phyloP scores from a whole-genome alignment of 768 basidiomycete species.

The Naganishia onofrii region DNA sequence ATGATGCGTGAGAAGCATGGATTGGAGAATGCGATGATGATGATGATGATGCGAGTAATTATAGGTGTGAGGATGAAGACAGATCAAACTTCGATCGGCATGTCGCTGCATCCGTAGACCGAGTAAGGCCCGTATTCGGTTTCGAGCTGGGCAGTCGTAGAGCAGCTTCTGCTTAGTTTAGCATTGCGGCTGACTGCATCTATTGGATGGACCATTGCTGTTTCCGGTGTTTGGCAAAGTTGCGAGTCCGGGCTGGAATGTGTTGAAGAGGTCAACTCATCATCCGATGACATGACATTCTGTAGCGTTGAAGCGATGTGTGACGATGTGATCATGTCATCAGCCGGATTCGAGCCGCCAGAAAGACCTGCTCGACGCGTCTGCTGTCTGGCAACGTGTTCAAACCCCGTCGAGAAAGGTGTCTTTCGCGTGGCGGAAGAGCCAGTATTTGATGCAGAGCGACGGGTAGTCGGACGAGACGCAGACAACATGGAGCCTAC shows the following conservation, averaged over 20 bases:
- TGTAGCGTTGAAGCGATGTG: background rate
- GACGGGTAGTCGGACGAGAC: slow-evolving; percentile 9
- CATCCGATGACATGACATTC: slow-evolving; percentile 12
- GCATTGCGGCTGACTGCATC: background rate
- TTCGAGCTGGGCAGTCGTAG: background rate
- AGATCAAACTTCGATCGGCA: slow-evolving; percentile 4
- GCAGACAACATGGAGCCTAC: background rate
- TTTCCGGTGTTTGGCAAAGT: slow-evolving; percentile 16
- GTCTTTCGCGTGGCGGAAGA: background rate
- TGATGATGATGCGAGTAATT: slow-evolving; percentile 10
- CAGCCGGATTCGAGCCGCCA: slow-evolving; percentile 4
- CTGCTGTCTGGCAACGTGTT: slow-evolving; percentile 13
- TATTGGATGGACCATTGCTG: slow-evolving; percentile 2
- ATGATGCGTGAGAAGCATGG: background rate
- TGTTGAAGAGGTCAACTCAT: slow-evolving; percentile 9
- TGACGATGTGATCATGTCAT: slow-evolving; percentile 5
- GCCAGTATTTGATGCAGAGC: background rate
- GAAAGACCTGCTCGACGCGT: slow-evolving; percentile 17
- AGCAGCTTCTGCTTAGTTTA: slow-evolving; percentile 3
- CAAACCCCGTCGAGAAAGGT: slow-evolving; percentile 21
- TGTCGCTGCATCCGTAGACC: slow-evolving; percentile 19
- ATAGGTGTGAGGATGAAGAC: background rate
- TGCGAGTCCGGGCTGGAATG: slow-evolving; percentile 20
- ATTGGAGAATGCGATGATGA: background rate
- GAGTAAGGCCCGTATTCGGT: slow-evolving; percentile 14